Evolutionary conservation across 768 basidiomycete species (phyloP).

Genomic region (Pleurotus tuoliensis): DNA sequence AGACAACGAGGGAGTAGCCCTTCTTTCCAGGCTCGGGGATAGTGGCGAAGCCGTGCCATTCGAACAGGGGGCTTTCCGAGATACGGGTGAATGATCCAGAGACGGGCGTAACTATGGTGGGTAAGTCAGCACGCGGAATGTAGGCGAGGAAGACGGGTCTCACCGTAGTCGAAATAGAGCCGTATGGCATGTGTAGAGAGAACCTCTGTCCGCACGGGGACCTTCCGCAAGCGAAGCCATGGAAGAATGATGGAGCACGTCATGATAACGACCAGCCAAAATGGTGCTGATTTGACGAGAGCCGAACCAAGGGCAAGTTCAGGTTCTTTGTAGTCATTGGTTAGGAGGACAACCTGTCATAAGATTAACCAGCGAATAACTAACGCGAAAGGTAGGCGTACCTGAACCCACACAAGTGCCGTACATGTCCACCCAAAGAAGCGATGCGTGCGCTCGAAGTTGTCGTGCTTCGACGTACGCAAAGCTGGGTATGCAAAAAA

Average conservation of each 20-base stretch:
- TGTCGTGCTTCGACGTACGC: conserved; percentile 32
- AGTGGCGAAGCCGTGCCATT: conserved; percentile 39
- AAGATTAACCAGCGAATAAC: neutral
- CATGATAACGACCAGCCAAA: conserved; percentile 55
- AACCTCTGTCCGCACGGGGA: conserved; percentile 47
- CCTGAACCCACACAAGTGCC: conserved; percentile 39
- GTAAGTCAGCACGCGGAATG: neutral
- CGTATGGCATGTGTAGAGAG: conserved; percentile 55
- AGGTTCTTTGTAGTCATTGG: conserved; percentile 44
- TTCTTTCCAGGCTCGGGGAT: conserved; percentile 22
- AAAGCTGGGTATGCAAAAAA: conserved; percentile 35
- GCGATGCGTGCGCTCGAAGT: conserved; percentile 41
- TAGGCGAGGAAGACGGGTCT: conserved; percentile 5
- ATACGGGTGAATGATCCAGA: conserved; percentile 6
- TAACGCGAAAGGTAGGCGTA: conserved; percentile 11
- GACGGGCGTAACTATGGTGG: conserved; percentile 29
- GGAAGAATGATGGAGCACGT: conserved; percentile 53
- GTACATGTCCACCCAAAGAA: conserved; percentile 41
- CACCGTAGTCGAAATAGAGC: conserved; percentile 56
- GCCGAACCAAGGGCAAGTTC: conserved; percentile 36
- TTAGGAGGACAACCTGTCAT: conserved; percentile 41
- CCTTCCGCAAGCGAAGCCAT: conserved; percentile 54
- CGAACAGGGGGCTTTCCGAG: conserved; percentile 26
- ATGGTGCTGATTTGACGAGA: conserved; percentile 40
- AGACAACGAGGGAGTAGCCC: conserved; percentile 50